Conservation (phyloP, 352 stramenopile genomes). For the Phytophthora vignae region DNA sequence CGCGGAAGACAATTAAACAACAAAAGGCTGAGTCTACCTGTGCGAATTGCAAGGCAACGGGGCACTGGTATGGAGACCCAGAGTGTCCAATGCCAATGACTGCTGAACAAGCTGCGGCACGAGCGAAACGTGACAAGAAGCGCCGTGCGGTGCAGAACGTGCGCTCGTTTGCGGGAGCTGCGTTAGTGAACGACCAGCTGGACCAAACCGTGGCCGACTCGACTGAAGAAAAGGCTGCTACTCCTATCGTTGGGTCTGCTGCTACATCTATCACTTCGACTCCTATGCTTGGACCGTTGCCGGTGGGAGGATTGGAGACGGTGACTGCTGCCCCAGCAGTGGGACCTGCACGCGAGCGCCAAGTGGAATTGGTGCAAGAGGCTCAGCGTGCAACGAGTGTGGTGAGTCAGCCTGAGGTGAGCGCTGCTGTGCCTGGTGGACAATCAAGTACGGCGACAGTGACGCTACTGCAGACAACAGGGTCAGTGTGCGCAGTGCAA, state of each 20-base stretch:
- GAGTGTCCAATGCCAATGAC: constrained; percentile 1
- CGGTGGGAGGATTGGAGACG: background rate
- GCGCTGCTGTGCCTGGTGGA: too few relatives aligned
- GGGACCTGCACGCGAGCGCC: too few relatives aligned
- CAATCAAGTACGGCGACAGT: too few relatives aligned
- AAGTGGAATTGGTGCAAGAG: too few relatives aligned
- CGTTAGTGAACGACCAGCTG: background rate
- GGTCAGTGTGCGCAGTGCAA: too few relatives aligned
- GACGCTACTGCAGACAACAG: too few relatives aligned
- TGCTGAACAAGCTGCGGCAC: background rate
- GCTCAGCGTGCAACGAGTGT: too few relatives aligned
- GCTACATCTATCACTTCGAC: background rate
- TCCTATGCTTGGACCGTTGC: background rate
- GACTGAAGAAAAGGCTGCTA: too few relatives aligned
- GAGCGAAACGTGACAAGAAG: background rate
- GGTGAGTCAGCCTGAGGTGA: too few relatives aligned
- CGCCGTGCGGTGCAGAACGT: background rate
- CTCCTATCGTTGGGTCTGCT: background rate
- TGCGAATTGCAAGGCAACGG: background rate
- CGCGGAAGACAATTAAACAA: background rate
- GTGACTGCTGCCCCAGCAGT: background rate
- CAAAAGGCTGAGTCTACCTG: background rate
- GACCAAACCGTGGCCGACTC: too few relatives aligned
- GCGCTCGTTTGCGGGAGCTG: background rate
- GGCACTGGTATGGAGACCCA: constrained; percentile 1